phyloP scores from a whole-genome alignment of 371 early-diverging fungal genomes.

The Mucor circinelloides region DNA sequence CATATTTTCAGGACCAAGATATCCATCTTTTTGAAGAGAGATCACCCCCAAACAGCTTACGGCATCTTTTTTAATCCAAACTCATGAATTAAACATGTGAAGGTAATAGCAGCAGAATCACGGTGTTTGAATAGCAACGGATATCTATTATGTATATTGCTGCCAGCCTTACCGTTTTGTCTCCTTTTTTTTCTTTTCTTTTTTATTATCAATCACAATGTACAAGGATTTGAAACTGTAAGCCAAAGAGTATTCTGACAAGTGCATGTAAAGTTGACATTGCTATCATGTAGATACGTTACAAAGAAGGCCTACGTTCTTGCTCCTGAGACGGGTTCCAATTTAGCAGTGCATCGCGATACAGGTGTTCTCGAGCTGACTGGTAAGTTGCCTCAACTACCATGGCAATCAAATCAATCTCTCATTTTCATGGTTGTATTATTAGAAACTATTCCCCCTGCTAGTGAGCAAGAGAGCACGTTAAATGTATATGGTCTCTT shows the following conservation, averaged over 20 bases:
- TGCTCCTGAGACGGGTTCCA: conserved; percentile 21
- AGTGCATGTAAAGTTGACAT: not conserved
- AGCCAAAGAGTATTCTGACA: not conserved
- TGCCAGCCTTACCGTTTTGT: not conserved
- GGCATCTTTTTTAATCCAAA: not conserved
- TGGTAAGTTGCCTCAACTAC: conserved; percentile 5
- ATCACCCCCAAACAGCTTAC: not conserved
- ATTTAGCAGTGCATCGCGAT: conserved; percentile 20
- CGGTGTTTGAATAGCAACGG: not conserved
- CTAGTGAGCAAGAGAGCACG: conserved; percentile 32
- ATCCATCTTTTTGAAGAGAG: no score
- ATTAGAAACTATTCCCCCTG: conserved; percentile 19
- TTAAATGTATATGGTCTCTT: conserved; percentile 64
- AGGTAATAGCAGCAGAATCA: not conserved
- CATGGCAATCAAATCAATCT: not conserved
- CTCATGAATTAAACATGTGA: not conserved
- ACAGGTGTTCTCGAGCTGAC: conserved; percentile 13
- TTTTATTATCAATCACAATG: conserved; percentile 5
- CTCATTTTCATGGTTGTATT: not conserved
- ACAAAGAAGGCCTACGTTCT: conserved; percentile 22
- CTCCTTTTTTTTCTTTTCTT: not conserved
- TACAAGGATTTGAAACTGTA: conserved; percentile 16
- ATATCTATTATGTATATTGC: not conserved
- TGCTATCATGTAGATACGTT: conserved; percentile 11
- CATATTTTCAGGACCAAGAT: no score